phyloP scores from a whole-genome alignment of 495 filamentous ascomycete genomes.

The Penicillium desertorum region DNA sequence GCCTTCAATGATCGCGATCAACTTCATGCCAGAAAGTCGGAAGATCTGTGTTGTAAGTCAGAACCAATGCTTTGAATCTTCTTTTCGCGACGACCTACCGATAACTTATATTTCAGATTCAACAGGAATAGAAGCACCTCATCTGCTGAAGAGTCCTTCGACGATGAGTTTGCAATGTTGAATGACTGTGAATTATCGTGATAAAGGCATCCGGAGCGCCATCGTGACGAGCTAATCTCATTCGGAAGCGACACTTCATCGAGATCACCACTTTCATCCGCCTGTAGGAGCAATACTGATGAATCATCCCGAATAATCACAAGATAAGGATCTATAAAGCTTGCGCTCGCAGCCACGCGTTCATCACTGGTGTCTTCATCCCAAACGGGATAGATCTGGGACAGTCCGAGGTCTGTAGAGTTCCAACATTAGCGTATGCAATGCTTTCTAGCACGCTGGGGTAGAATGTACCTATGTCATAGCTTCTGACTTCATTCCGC shows the following conservation, averaged over 20 bases:
- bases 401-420: constrained; percentile 69
- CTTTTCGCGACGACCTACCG: constrained; percentile 52
- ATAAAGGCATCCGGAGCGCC: constrained; percentile 80
- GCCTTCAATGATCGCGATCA: constrained; percentile 53
- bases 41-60: constrained; percentile 37
- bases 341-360: constrained; percentile 72
- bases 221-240: constrained; percentile 57
- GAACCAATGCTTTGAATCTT: background rate
- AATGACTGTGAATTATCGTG: constrained; percentile 62
- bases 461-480: constrained; percentile 71
- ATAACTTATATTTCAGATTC: constrained; percentile 65
- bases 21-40: constrained; percentile 38
- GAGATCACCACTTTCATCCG: constrained; percentile 76
- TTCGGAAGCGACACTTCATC: constrained; percentile 72
- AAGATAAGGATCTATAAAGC: constrained; percentile 85
- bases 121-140: constrained; percentile 73
- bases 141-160: constrained; percentile 44
- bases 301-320: constrained; percentile 79
- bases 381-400: constrained; percentile 84
- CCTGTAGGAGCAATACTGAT: constrained; percentile 70
- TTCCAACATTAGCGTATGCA: constrained; percentile 12
- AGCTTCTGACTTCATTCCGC: constrained; percentile 78
- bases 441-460: background rate
- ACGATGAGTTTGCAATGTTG: constrained; percentile 31
- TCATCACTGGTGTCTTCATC: constrained; percentile 85